Evolutionary conservation across 495 filamentous ascomycete species (phyloP).

Genomic region (Astrothelium macrocarpum): DNA sequence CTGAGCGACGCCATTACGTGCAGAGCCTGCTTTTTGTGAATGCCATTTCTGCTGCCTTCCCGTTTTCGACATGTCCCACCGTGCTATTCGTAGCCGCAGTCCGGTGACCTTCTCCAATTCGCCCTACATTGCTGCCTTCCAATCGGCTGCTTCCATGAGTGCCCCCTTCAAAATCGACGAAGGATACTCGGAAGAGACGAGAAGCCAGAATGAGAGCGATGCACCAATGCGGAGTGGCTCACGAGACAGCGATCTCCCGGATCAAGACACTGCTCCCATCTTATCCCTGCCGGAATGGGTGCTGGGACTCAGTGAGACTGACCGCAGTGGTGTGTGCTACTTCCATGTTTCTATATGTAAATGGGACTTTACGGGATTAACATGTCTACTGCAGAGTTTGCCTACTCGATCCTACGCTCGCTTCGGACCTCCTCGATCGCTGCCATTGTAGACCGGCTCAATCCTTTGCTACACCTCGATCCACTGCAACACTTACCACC

Average conservation of each 20-base stretch:
- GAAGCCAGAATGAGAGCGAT: slow-evolving; percentile 45
- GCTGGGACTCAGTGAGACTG: slow-evolving; percentile 41
- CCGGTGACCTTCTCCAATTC: neutral
- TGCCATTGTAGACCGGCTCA: slow-evolving; percentile 64
- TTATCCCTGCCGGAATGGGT: slow-evolving; percentile 42
- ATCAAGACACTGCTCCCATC: slow-evolving; percentile 10
- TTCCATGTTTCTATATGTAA: neutral
- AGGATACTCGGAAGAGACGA: slow-evolving; percentile 57
- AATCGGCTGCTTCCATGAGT: neutral
- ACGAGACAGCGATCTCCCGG: slow-evolving; percentile 28
- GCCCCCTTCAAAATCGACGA: slow-evolving; percentile 48
- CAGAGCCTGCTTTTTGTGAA: no score
- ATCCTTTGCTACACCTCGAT: slow-evolving; percentile 80
- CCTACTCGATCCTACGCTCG: slow-evolving; percentile 57
- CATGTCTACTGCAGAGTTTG: slow-evolving; percentile 37
- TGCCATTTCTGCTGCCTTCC: neutral
- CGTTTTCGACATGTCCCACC: neutral
- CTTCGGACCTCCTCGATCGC: slow-evolving; percentile 67
- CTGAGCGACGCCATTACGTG: no score
- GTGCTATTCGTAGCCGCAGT: neutral
- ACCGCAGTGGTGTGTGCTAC: slow-evolving; percentile 41
- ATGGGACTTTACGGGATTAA: neutral
- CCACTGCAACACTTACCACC: slow-evolving; percentile 75
- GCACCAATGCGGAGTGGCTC: slow-evolving; percentile 28
- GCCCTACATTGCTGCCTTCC: neutral